phyloP scores from a whole-genome alignment of 2,329 filamentous ascomycete genomes.

The Zasmidium cellare region DNA sequence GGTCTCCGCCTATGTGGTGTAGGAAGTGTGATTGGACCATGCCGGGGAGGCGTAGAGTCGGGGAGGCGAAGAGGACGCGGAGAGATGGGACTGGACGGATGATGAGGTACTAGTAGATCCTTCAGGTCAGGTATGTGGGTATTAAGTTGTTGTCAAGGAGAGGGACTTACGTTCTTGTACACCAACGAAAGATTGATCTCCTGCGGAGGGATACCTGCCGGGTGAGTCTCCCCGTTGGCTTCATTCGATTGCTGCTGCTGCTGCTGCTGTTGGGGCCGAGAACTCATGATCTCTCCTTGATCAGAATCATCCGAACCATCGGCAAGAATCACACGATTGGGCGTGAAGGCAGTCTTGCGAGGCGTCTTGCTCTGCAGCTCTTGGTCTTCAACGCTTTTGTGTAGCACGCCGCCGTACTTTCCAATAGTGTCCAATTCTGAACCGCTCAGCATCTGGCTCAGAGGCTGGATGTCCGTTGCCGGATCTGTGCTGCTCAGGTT shows the following conservation, averaged over 20 bases:
- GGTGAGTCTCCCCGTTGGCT: background rate
- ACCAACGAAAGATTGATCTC: slow-evolving; percentile 15
- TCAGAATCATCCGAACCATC: slow-evolving; percentile 15
- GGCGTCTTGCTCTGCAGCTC: slow-evolving; percentile 4
- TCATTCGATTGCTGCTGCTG: background rate
- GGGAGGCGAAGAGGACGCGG: slow-evolving; percentile 11
- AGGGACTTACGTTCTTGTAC: slow-evolving; percentile 14
- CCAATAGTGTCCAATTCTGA: slow-evolving; percentile 13
- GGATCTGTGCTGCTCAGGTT: slow-evolving; percentile 25
- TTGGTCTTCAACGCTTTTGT: slow-evolving; percentile 7
- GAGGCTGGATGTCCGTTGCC: slow-evolving; percentile 8
- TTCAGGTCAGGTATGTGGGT: background rate
- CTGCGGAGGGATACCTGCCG: background rate
- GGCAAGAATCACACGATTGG: slow-evolving; percentile 12
- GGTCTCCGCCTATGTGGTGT: slow-evolving; percentile 6
- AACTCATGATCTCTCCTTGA: background rate
- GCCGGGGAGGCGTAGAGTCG: slow-evolving; percentile 5
- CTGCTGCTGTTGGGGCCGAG: background rate
- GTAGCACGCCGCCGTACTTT: slow-evolving; percentile 10
- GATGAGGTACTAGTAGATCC: slow-evolving; percentile 4
- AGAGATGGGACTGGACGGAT: slow-evolving; percentile 10
- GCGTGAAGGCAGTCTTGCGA: background rate
- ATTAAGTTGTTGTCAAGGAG: background rate
- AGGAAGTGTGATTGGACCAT: slow-evolving; percentile 10
- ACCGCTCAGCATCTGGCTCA: slow-evolving; percentile 15